Conservation (phyloP, 179 eudicot species). For the Beta corolliflora region DNA sequence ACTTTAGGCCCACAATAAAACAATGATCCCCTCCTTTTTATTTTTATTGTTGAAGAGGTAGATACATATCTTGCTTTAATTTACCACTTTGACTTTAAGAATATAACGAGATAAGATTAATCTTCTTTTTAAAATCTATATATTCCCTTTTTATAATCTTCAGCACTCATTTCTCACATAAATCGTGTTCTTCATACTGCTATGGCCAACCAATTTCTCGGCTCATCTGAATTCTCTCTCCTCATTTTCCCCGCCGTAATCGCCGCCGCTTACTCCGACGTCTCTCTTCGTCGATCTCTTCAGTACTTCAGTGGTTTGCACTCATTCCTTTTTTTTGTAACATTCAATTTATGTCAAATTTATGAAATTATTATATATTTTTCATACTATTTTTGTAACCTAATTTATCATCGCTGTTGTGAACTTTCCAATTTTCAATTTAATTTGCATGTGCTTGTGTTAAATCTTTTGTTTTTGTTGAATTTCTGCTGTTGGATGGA, state of each 20-base stretch:
- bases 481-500: neutral
- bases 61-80: too few species aligned
- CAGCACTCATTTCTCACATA: neutral
- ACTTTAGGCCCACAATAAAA: neutral
- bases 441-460: neutral
- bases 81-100: too few species aligned
- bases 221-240: conserved; percentile 14
- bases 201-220: conserved; percentile 32
- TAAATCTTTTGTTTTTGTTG: too few species aligned
- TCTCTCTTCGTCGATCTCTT: neutral
- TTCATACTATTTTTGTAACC: neutral
- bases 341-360: neutral
- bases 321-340: neutral
- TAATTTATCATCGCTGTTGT: neutral
- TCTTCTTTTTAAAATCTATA: too few species aligned
- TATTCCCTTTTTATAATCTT: neutral
- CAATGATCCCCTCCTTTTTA: neutral
- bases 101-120: too few species aligned
- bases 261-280: neutral
- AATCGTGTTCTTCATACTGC: conserved; percentile 8
- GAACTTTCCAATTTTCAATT: too few species aligned
- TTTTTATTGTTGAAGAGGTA: too few species aligned
- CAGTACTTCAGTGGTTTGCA: neutral
- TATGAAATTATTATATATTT: neutral
- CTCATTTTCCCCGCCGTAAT: conserved; percentile 12